Base-by-base conservation (phyloP, 768 basidiomycete genomes). In the Pleurotus djamor region DNA sequence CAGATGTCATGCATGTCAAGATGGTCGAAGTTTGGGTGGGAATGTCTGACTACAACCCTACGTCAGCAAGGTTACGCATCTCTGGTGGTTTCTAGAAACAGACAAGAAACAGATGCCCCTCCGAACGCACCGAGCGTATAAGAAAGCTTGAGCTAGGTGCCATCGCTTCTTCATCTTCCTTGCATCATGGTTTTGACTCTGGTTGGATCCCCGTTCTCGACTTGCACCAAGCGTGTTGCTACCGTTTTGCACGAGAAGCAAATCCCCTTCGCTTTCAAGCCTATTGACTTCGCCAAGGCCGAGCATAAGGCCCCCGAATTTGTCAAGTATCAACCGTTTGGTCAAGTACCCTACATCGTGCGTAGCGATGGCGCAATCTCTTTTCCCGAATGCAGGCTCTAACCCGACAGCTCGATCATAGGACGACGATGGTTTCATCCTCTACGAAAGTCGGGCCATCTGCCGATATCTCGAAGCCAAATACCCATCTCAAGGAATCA, bases 371-470 rank as follows among this genome's bases (percentile, higher is more conserved):
- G 17, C 7, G 17, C 17, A 8, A 7, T 17, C 21, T 28, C 21
- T 28, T 28, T 28, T 28, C 21, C 21, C 21, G 7, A 47, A 17
- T 14, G 28, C 49, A 50, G 16, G 47, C 49, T 33, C 49, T 50
- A 16, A 69, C 21, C 7, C 49, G 17, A 8, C 10, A 7, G 28
- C 34, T 8, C 60, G 69, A 35, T 36, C 32, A 5, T 54, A 82
- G 81, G 73, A 82, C 54, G 84, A 87, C 28, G 83, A 83, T 47
- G 86, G 85, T 4, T 83, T 87, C 69, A 72, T 80, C 58, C 63
- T 91, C 32, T 88, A 79, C 68, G 86, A 88, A 65, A 80, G 79
- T 43, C 82, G 86, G 12, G 86, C 86, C 0, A 87, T 89, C 61
- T 69, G 66, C 38, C 79, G 83, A 12, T 91, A 89, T 67, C 65